These are phyloP conservation scores for Kurtzmaniella fragi DNA, from an alignment of 805 yeast genomes.

Conservation along the genomic window DNA sequence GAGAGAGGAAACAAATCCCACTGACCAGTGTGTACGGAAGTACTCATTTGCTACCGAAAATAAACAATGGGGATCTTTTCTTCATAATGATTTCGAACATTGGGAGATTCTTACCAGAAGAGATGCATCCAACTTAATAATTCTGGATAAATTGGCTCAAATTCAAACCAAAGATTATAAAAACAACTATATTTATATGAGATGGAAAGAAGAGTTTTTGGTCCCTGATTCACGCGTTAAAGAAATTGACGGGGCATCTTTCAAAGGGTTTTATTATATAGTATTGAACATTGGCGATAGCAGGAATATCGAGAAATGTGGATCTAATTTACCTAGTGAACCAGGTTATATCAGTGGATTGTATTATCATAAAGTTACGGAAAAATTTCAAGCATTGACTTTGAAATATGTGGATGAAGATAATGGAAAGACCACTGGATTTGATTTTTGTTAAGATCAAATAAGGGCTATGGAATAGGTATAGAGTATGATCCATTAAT, in stretches of 20 bases:
- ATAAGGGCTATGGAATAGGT: too few species aligned
- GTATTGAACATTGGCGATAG: conserved; percentile 62
- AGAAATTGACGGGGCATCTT: conserved; percentile 69
- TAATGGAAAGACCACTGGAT: conserved; percentile 30
- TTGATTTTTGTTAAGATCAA: conserved; percentile 18
- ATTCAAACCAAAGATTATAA: conserved; percentile 26
- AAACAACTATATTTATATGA: conserved; percentile 59
- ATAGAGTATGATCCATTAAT: too few species aligned
- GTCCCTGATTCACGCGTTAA: conserved; percentile 72
- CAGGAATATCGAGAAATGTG: conserved; percentile 2
- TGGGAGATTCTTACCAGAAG: conserved; percentile 47
- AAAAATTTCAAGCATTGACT: conserved; percentile 73
- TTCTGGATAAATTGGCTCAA: conserved; percentile 19
- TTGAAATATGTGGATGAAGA: conserved; percentile 47
- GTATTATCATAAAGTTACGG: conserved; percentile 77
- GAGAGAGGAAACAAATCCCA: conserved; percentile 9
- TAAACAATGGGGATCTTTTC: conserved; percentile 49
- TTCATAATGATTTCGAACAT: conserved; percentile 42
- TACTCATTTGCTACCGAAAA: conserved; percentile 57
- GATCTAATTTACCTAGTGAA: neutral
- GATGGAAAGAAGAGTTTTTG: conserved; percentile 91
- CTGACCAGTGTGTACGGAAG: conserved; percentile 11
- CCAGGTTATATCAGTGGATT: conserved; percentile 76
- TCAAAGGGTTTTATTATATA: conserved; percentile 88
- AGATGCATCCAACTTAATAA: conserved; percentile 41